Percentiles rank a stretch among this genome's conserved stretches.
Evolutionary conservation across 2,329 filamentous ascomycete species (phyloP).

Genomic region (Fusarium goolgardi): DNA sequence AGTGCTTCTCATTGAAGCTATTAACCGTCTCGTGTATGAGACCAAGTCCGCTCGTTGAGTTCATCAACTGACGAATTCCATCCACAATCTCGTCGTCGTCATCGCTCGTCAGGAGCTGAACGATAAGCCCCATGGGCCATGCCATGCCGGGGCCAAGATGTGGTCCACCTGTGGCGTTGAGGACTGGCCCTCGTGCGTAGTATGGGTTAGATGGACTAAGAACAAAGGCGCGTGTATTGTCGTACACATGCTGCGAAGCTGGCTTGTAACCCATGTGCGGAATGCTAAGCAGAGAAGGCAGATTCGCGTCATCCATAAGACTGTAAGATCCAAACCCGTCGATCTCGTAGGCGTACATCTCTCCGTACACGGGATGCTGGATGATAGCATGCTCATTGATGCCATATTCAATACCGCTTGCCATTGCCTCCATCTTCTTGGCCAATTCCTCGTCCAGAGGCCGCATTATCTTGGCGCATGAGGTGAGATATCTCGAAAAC

Average conservation of each 20-base stretch:
- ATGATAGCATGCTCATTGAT: slow-evolving; percentile 77
- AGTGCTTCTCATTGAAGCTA: slow-evolving; percentile 48
- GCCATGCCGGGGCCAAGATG: slow-evolving; percentile 73
- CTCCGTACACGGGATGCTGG: slow-evolving; percentile 68
- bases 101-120: slow-evolving; percentile 81
- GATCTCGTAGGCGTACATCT: slow-evolving; percentile 76
- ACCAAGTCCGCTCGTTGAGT: slow-evolving; percentile 77
- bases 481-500: slow-evolving; percentile 72
- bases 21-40: slow-evolving; percentile 77
- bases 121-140: slow-evolving; percentile 89
- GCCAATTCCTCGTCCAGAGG: slow-evolving; percentile 63
- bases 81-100: slow-evolving; percentile 78
- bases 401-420: slow-evolving; percentile 66
- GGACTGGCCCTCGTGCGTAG: slow-evolving; percentile 66
- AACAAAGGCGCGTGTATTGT: slow-evolving; percentile 81
- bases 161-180: slow-evolving; percentile 64
- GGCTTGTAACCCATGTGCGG: slow-evolving; percentile 67
- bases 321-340: slow-evolving; percentile 73
- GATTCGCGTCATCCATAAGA: slow-evolving; percentile 74
- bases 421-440: slow-evolving; percentile 69
- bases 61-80: slow-evolving; percentile 73
- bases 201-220: slow-evolving; percentile 79
- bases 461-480: slow-evolving; percentile 60
- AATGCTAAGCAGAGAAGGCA: slow-evolving; percentile 70
- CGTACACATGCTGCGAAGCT: slow-evolving; percentile 73